Conservation (phyloP, 768 basidiomycete species). For the Termitomyces sp. region DNA sequence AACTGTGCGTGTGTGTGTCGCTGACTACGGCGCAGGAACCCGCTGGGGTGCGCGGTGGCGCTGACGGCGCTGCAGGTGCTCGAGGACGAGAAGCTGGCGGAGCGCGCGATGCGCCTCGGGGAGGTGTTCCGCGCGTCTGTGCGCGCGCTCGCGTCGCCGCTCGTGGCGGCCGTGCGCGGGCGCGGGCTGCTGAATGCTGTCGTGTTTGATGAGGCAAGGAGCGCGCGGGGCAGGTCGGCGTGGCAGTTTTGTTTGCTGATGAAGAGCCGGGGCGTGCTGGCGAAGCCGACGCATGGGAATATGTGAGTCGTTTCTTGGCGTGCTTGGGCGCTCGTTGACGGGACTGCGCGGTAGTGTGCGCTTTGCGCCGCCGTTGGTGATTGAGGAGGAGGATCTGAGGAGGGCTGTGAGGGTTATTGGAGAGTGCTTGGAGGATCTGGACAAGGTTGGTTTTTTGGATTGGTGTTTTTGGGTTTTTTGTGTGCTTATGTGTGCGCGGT, state of each 20-base stretch:
- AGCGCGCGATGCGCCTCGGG: conserved; percentile 77
- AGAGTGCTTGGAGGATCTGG: conserved; percentile 74
- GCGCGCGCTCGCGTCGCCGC: conserved; percentile 55
- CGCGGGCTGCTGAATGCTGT: conserved; percentile 89
- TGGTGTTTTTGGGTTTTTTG: neutral
- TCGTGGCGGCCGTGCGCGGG: conserved; percentile 78
- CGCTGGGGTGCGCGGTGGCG: conserved; percentile 93
- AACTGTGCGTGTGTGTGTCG: too few species aligned
- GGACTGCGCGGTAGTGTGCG: too few species aligned
- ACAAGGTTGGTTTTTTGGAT: conserved; percentile 41
- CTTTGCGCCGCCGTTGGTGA: conserved; percentile 94
- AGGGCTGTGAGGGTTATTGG: conserved; percentile 74
- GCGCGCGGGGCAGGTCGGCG: conserved; percentile 73
- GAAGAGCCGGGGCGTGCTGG: conserved; percentile 87
- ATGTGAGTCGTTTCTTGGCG: conserved; percentile 52
- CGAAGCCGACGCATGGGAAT: conserved; percentile 95
- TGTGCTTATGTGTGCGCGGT: neutral
- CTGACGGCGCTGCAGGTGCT: conserved; percentile 92
- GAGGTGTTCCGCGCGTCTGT: conserved; percentile 71
- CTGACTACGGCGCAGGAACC: conserved; percentile 78
- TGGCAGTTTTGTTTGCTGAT: conserved; percentile 95
- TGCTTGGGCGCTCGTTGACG: too few species aligned
- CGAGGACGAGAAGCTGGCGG: conserved; percentile 76
- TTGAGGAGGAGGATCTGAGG: conserved; percentile 79
- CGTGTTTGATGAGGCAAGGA: conserved; percentile 83